Conservation (phyloP, 768 basidiomycete genomes). For the Rhodotorula sphaerocarpa region DNA sequence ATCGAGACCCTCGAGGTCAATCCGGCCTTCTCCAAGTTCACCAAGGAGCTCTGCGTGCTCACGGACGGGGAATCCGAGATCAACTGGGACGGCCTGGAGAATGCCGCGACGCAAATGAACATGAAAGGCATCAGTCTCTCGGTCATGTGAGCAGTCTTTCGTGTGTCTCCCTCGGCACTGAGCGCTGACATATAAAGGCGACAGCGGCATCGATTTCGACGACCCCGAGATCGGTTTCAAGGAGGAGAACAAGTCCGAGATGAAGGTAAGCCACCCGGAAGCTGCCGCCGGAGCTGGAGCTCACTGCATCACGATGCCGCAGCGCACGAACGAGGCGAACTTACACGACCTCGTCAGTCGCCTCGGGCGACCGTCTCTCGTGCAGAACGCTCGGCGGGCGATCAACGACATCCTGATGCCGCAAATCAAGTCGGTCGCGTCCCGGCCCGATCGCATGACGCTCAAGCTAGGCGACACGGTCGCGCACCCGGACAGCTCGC, state of each 20-base stretch:
- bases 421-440: conserved; percentile 54
- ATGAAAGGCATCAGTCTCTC: conserved; percentile 54
- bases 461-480: conserved; percentile 73
- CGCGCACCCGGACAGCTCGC: conserved; percentile 57
- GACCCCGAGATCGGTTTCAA: conserved; percentile 58
- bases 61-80: conserved; percentile 77
- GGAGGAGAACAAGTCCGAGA: conserved; percentile 60
- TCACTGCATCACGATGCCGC: too few relatives aligned
- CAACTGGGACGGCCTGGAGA: conserved; percentile 56
- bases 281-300: too few relatives aligned
- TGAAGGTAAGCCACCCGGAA: conserved; percentile 62
- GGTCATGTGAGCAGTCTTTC: conserved; percentile 55
- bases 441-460: conserved; percentile 55
- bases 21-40: conserved; percentile 59
- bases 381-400: conserved; percentile 61
- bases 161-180: not conserved
- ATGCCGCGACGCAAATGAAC: conserved; percentile 59
- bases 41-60: conserved; percentile 75
- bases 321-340: conserved; percentile 71
- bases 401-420: conserved; percentile 53
- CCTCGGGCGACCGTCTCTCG: conserved; percentile 49
- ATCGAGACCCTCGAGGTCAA: conserved; percentile 67
- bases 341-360: conserved; percentile 49
- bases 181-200: too few relatives aligned
- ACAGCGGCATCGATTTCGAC: conserved; percentile 87